These are phyloP conservation scores for Penicillium paneum DNA, from an alignment of 2,329 filamentous ascomycete species.

Conservation along the genomic window DNA sequence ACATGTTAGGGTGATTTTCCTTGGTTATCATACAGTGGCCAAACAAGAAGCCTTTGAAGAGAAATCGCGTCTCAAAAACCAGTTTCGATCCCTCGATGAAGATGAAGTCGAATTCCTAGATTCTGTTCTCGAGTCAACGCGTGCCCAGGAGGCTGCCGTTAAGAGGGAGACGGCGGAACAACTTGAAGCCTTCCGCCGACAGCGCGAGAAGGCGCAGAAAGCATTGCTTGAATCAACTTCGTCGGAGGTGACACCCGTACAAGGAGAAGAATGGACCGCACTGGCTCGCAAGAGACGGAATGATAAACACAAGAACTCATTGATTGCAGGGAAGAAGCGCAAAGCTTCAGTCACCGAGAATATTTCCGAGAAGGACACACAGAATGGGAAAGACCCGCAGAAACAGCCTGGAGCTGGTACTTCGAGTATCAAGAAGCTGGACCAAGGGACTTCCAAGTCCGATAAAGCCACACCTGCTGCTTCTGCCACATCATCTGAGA, in stretches of 20 bases:
- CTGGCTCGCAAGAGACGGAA: slow-evolving; percentile 54
- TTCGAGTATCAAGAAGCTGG: neutral
- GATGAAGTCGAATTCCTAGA: slow-evolving; percentile 54
- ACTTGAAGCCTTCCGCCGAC: slow-evolving; percentile 57
- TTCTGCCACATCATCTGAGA: neutral
- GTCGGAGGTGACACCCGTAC: slow-evolving; percentile 31
- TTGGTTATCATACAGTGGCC: slow-evolving; percentile 33
- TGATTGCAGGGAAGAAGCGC: slow-evolving; percentile 43
- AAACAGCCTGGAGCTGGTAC: slow-evolving; percentile 10
- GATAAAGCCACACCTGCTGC: neutral
- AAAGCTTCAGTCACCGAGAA: slow-evolving; percentile 37
- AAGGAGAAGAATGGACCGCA: slow-evolving; percentile 50
- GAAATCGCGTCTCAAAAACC: slow-evolving; percentile 49
- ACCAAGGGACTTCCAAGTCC: neutral
- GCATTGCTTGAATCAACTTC: slow-evolving; percentile 41
- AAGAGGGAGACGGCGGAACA: slow-evolving; percentile 58
- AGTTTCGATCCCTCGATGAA: slow-evolving; percentile 51
- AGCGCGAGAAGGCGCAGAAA: slow-evolving; percentile 59
- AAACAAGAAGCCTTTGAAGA: slow-evolving; percentile 54
- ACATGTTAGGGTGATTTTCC: slow-evolving; percentile 41
- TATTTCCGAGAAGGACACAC: neutral
- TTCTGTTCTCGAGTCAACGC: slow-evolving; percentile 55
- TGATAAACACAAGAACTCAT: slow-evolving; percentile 43
- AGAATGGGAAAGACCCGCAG: slow-evolving; percentile 4
- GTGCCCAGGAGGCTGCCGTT: slow-evolving; percentile 55